Base-by-base conservation (phyloP, 257 asterid species). In the Ballota nigra region DNA sequence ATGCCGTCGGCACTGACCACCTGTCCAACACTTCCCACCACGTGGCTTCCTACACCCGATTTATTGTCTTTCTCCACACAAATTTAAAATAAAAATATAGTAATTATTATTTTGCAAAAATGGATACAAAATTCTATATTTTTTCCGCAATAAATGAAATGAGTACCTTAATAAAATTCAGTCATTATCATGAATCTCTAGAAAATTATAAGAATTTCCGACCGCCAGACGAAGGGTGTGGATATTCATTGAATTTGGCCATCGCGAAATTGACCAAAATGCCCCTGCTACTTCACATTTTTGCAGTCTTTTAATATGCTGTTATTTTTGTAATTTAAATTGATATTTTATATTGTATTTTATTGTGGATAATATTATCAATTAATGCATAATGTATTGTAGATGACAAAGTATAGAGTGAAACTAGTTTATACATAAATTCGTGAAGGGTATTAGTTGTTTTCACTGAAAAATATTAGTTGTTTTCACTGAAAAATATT, bases 1-100 rank as follows among this genome's bases (percentile, higher is more conserved):
- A 3, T 1, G 77, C 81, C 71, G 79, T 0, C 64, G 4, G 23
- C 23, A 72, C 53, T 69, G 84, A 69, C 81, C 84, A 80, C 68
- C 19, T 80, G 84, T 45, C 78, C 18, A n/a, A n/a, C 69, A 6
- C 6, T 12, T 31, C 26, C 63, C 20, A 6, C 74, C 73, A 76
- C 84, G 77, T 76, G 77, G 13, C 70, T 70, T 15, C 53, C 52
- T 6, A n/a, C 72, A 24, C 18, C 57, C 22, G 10, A 31, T 15
- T 62, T 15, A 13, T 15, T 38, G 9, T 8, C 4, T 47, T 23
- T 52, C 52, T 43, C 52, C 52, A 43, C 52, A 4, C 52, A n/a
- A 23, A 6, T 12, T 20, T 3, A 3, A 0, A 29, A 1, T 0
- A 33, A 29, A 29, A 3, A 33, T 33, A 19, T 3, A 53, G 11